Percentiles rank a stretch among this genome's conserved stretches.
Evolutionary conservation across 306 rosid species (phyloP).

Genomic region (Ammopiptanthus mongolicus): DNA sequence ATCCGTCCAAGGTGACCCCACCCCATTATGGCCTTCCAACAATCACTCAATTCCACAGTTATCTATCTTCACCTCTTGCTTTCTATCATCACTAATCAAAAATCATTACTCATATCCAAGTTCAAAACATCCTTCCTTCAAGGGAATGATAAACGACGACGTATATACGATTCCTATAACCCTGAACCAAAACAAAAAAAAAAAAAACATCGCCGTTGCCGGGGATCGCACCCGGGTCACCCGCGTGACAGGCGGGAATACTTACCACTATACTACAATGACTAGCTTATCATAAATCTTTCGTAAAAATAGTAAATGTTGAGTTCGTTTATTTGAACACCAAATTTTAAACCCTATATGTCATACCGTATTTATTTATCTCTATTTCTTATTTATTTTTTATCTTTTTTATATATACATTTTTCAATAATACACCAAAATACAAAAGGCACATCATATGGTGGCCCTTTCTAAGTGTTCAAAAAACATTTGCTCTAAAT

Average conservation of each 20-base stretch:
- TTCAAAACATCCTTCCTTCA: not conserved
- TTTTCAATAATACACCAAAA: too few species aligned
- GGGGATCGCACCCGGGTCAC: slow-evolving; percentile 37
- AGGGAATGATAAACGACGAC: not conserved
- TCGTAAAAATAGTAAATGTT: too few species aligned
- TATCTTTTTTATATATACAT: too few species aligned
- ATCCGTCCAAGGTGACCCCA: slow-evolving; percentile 39
- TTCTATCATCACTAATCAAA: not conserved
- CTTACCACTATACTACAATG: slow-evolving; percentile 45
- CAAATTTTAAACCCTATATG: too few species aligned
- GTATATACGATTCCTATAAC: not conserved
- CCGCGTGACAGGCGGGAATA: slow-evolving; percentile 35
- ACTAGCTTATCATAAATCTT: too few species aligned
- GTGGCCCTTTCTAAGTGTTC: too few species aligned
- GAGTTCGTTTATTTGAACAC: too few species aligned
- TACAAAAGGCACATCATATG: too few species aligned
- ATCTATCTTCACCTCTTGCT: not conserved
- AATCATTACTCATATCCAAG: not conserved
- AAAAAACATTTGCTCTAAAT: too few species aligned
- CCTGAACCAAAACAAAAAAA: not conserved
- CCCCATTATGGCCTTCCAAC: slow-evolving; percentile 15
- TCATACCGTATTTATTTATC: too few species aligned
- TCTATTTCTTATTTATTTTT: too few species aligned
- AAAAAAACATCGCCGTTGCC: slow-evolving; percentile 7
- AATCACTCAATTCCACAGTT: not conserved